Conservation (phyloP, 371 early-diverging fungal species). For the Apophysomyces elegans region DNA sequence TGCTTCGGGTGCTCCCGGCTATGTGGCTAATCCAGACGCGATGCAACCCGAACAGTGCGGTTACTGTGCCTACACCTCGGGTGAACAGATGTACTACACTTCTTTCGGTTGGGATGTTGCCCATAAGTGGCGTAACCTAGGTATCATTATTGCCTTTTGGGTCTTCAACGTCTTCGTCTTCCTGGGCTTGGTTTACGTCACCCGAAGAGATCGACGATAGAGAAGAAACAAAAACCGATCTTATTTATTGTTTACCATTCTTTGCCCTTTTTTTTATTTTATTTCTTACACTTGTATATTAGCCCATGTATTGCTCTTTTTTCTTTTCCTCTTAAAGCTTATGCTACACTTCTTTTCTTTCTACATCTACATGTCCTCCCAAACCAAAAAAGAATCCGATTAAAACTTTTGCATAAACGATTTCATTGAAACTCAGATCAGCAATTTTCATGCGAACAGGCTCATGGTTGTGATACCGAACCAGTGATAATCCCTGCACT, state of each 20-base stretch:
- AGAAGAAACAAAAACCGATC: not conserved
- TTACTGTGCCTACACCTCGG: slow-evolving; percentile 58
- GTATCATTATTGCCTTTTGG: slow-evolving; percentile 52
- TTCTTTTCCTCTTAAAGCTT: no score
- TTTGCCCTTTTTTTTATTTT: not conserved
- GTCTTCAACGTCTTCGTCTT: slow-evolving; percentile 48
- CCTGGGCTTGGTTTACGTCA: slow-evolving; percentile 16
- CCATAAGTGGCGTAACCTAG: slow-evolving; percentile 68
- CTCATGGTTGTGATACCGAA: no score
- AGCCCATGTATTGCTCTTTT: not conserved
- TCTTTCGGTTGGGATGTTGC: slow-evolving; percentile 26
- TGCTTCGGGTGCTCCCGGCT: slow-evolving; percentile 43
- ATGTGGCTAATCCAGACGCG: slow-evolving; percentile 46
- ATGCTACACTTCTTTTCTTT: no score
- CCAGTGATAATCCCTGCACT: no score
- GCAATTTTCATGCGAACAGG: no score
- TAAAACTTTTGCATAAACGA: not conserved
- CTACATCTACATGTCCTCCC: no score
- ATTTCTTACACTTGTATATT: not conserved
- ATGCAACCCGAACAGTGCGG: slow-evolving; percentile 45
- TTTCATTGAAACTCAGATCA: no score
- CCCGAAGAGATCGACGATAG: slow-evolving; percentile 18
- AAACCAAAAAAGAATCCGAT: no score
- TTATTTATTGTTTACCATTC: not conserved
- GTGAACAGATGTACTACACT: slow-evolving; percentile 51